Evolutionary conservation across 2,329 filamentous ascomycete species (phyloP).

Genomic region (Sarocladium oryzae): DNA sequence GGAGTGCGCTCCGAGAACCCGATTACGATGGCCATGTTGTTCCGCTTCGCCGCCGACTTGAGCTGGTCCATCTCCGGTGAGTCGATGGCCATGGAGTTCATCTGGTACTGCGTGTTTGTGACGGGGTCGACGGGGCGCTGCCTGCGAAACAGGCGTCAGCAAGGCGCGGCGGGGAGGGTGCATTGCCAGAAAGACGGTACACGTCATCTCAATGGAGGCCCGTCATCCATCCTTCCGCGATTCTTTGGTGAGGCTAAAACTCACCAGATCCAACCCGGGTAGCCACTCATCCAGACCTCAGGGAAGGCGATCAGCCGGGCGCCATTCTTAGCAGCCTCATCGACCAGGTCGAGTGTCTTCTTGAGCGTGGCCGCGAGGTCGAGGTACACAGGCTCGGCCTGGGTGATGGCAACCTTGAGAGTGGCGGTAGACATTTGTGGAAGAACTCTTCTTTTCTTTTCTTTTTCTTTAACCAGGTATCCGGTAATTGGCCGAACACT

Average conservation of each 20-base stretch:
- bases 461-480: too few relatives aligned
- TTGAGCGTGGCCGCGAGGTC: slow-evolving; percentile 17
- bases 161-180: too few relatives aligned
- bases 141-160: slow-evolving; percentile 17
- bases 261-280: slow-evolving; percentile 37
- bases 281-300: slow-evolving; percentile 47
- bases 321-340: slow-evolving; percentile 29
- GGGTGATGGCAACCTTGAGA: slow-evolving; percentile 18
- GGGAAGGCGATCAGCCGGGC: slow-evolving; percentile 50
- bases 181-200: too few relatives aligned
- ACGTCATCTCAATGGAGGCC: too few relatives aligned
- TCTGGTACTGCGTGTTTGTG: slow-evolving; percentile 25
- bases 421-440: slow-evolving; percentile 9
- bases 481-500: too few relatives aligned
- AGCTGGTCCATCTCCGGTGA: slow-evolving; percentile 33
- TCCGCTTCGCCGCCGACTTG: slow-evolving; percentile 23
- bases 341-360: slow-evolving; percentile 19
- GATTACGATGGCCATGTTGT: slow-evolving; percentile 34
- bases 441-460: too few relatives aligned
- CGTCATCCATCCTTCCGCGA: too few relatives aligned
- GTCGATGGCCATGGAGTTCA: slow-evolving; percentile 33
- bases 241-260: too few relatives aligned
- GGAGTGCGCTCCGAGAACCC: slow-evolving; percentile 35
- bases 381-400: slow-evolving; percentile 21
- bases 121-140: slow-evolving; percentile 20